Evolutionary conservation across 768 basidiomycete genomes (phyloP).

Genomic region (Hygrocybe punicea): DNA sequence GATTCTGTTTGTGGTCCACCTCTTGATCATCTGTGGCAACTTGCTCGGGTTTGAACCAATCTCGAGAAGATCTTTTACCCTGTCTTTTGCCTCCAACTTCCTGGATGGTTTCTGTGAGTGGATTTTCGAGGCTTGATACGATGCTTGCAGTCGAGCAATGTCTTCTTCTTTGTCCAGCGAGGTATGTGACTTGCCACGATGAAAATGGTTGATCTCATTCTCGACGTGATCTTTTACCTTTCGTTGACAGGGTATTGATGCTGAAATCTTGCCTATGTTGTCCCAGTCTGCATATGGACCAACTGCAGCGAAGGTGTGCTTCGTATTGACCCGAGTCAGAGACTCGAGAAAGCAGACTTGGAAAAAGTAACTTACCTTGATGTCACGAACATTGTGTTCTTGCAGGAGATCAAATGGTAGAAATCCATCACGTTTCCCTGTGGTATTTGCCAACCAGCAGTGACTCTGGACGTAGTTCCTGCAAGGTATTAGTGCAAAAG

Average conservation of each 20-base stretch:
- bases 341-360: no score
- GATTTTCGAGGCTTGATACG: constrained; percentile 17
- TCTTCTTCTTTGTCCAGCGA: constrained; percentile 10
- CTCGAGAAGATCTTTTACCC: constrained; percentile 14
- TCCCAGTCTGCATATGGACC: constrained; percentile 22
- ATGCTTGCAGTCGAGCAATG: neutral
- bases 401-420: constrained; percentile 18
- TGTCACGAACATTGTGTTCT: constrained; percentile 23
- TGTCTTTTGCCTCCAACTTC: constrained; percentile 15
- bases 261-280: constrained; percentile 16
- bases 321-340: neutral
- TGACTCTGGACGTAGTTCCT: constrained; percentile 10
- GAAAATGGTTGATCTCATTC: constrained; percentile 9
- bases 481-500: neutral
- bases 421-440: constrained; percentile 6
- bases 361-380: no score
- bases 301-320: constrained; percentile 6
- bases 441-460: constrained; percentile 24
- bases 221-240: constrained; percentile 18
- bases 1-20: constrained; percentile 19
- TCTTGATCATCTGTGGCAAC: constrained; percentile 6
- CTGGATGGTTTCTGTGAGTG: constrained; percentile 19
- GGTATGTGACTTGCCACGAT: constrained; percentile 14
- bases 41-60: constrained; percentile 15
- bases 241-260: constrained; percentile 16